Evolutionary conservation across 2,329 filamentous ascomycete genomes (phyloP), one percentile per base, ranked within the genome.

Genomic region (Paecilomyces fulvus): DNA sequence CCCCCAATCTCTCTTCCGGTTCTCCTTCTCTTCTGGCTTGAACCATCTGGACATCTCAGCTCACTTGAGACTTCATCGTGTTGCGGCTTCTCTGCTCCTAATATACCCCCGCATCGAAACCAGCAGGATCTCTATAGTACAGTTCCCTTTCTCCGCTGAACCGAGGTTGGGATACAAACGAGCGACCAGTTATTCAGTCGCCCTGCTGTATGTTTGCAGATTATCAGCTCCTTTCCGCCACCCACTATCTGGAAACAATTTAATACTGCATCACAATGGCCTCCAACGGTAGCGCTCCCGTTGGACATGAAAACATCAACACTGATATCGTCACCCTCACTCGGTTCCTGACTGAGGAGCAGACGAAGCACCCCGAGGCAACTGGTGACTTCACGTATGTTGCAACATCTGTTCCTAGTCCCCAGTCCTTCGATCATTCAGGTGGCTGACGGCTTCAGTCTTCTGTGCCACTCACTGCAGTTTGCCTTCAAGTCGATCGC

Each of bases 401-500:
- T 28, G 48, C 10, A 28, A 23, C 17, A 17, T 49, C 55, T 30
- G 21, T 25, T 37, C 23, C 23, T 48, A 11, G 37, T 21, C 43
- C 20, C 30, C 46, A 56, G 3, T 48, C 9, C 25, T 3, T n/a
- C 3, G 11, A 43, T 55, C 54, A 21, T 23, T 17, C 49, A 20
- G 10, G 25, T 20, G 28, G 11, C 12, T 53, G 3, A 28, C 43
- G 14, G 12, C 14, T 52, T 20, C 30, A 96, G 92, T 67, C 83
- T 99, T 54, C 85, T 99, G 58, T 96, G 91, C 82, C 94, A 99
- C 74, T 92, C 94, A 59, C 88, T 99, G 58, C 94, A 97, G 76
- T 99, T 97, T 81, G 92, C 94, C 63, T 99, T 99, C 87, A 99
- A 99, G 81, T 95, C 90, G 64, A 99, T 99, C 75, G 90, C 94